A percentile compares a stretch with the other conserved stretches of the same genome.
Conservation (phyloP, 441 rosid genomes). For the Geranium incanum region DNA sequence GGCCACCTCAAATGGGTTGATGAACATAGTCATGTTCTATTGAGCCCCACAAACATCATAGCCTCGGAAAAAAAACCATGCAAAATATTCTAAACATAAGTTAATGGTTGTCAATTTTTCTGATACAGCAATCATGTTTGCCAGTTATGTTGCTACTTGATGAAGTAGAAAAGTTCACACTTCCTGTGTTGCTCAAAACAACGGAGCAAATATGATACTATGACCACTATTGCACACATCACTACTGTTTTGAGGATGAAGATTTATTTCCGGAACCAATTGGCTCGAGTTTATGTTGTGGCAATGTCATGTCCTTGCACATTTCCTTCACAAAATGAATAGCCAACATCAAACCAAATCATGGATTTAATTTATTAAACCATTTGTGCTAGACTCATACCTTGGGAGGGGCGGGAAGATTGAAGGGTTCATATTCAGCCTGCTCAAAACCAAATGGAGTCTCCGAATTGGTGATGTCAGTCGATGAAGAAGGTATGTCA, state of each 20-base stretch:
- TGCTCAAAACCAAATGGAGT: slow-evolving; percentile 41
- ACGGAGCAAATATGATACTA: not conserved
- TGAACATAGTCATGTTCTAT: too few species aligned
- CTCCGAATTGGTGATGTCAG: slow-evolving; percentile 30
- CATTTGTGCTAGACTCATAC: slow-evolving; percentile 25
- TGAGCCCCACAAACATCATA: not conserved
- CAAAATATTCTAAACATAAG: not conserved
- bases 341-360: slow-evolving; percentile 9
- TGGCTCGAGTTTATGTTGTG: slow-evolving; percentile 29
- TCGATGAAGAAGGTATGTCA: slow-evolving; percentile 22
- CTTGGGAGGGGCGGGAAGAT: slow-evolving; percentile 35
- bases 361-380: not conserved
- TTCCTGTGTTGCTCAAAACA: slow-evolving; percentile 22
- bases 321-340: slow-evolving; percentile 34
- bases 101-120: not conserved
- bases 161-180: slow-evolving; percentile 24
- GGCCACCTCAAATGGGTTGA: too few species aligned
- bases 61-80: not conserved
- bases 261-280: slow-evolving; percentile 30
- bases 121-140: not conserved
- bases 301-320: slow-evolving; percentile 28
- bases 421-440: slow-evolving; percentile 38
- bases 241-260: slow-evolving; percentile 17
- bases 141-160: slow-evolving; percentile 9
- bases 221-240: slow-evolving; percentile 13